phyloP scores from a whole-genome alignment of 2,329 filamentous ascomycete species.

The Nothophoma quercina region DNA sequence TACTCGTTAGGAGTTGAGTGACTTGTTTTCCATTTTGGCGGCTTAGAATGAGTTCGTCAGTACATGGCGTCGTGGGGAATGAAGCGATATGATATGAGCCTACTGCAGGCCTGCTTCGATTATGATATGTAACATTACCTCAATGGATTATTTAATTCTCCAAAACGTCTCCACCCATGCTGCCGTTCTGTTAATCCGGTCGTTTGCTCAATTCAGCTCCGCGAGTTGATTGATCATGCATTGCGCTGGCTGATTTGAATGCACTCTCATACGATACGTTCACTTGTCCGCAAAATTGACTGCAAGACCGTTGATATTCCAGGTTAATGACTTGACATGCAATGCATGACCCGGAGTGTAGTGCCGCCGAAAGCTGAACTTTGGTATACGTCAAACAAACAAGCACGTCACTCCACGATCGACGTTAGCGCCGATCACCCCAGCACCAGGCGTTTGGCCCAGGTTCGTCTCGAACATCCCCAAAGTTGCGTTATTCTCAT shows the following conservation, averaged over 20 bases:
- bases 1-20: conserved; percentile 24
- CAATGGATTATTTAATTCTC: conserved; percentile 26
- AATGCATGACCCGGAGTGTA: conserved; percentile 1
- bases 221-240: no score
- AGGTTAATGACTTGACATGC: conserved; percentile 1
- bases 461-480: no score
- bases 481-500: no score
- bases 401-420: conserved; percentile 18
- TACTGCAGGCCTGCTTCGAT: conserved; percentile 23
- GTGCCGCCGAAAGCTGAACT: conserved; percentile 4
- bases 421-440: conserved; percentile 16
- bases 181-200: neutral
- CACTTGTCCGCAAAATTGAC: neutral
- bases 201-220: no score
- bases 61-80: conserved; percentile 28
- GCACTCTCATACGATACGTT: no score
- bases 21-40: conserved; percentile 32
- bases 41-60: conserved; percentile 37
- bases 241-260: neutral
- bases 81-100: conserved; percentile 34
- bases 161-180: neutral
- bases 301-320: neutral
- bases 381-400: conserved; percentile 7
- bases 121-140: conserved; percentile 42
- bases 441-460: no score